Conservation (phyloP, 1,284 basidiomycete species). For the Ceratobasidium sp. region DNA sequence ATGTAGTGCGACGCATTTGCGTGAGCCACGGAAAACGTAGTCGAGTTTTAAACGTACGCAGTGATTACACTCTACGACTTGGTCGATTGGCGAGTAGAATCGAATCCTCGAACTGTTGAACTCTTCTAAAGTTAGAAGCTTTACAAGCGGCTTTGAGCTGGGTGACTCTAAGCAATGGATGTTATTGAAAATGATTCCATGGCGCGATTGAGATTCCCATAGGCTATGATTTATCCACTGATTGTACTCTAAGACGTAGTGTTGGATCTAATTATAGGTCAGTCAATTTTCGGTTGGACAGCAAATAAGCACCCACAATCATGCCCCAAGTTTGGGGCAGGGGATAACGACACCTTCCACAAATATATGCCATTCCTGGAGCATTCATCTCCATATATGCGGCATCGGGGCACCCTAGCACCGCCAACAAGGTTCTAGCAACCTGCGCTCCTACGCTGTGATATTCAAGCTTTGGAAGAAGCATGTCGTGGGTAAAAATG, state of each 20-base stretch:
- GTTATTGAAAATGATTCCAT: slow-evolving; percentile 29
- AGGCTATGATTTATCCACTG: slow-evolving; percentile 16
- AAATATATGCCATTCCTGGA: slow-evolving; percentile 15
- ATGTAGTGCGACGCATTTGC: slow-evolving; percentile 29
- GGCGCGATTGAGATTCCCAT: neutral
- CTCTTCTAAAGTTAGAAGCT: slow-evolving; percentile 24
- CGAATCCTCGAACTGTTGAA: slow-evolving; percentile 13
- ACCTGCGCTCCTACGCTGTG: slow-evolving; percentile 13
- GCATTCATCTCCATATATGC: slow-evolving; percentile 40
- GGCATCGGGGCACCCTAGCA: slow-evolving; percentile 32
- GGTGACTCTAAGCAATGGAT: slow-evolving; percentile 10
- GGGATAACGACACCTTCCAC: slow-evolving; percentile 29
- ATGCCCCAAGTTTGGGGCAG: slow-evolving; percentile 28
- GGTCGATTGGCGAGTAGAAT: neutral
- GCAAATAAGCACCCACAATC: slow-evolving; percentile 12
- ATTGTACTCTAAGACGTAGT: slow-evolving; percentile 25
- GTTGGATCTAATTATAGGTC: slow-evolving; percentile 15
- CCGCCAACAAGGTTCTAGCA: slow-evolving; percentile 23
- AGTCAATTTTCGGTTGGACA: neutral
- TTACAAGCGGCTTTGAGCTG: slow-evolving; percentile 25
- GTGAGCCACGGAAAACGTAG: slow-evolving; percentile 11
- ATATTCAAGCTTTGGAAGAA: slow-evolving; percentile 15
- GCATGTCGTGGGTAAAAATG: neutral
- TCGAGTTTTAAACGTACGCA: slow-evolving; percentile 23
- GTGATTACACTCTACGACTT: slow-evolving; percentile 20